phyloP scores from a whole-genome alignment of 495 filamentous ascomycete genomes.

The Neurospora hispaniola region DNA sequence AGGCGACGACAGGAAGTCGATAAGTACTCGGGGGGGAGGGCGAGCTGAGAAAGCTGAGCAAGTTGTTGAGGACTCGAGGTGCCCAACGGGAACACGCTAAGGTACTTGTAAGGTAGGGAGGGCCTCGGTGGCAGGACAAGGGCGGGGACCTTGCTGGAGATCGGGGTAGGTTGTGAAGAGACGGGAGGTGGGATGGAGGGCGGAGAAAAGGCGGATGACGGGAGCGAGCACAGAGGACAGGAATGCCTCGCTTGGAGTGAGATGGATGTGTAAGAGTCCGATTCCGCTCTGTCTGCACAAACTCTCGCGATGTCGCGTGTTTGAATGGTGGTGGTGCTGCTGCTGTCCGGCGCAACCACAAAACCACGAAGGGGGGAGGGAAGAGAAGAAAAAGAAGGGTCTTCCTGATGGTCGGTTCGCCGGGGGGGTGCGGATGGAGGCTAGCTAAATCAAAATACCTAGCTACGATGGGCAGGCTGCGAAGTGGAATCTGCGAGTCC shows the following conservation, averaged over 20 bases:
- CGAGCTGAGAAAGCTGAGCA: background rate
- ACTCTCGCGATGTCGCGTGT: constrained; percentile 4
- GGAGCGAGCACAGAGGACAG: background rate
- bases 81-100: background rate
- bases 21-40: background rate
- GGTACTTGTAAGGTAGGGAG: background rate
- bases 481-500: constrained; percentile 5
- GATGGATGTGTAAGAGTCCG: background rate
- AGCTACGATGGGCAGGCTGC: background rate
- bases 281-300: background rate
- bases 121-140: background rate
- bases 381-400: constrained; percentile 5
- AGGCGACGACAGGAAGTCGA: background rate
- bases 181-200: background rate
- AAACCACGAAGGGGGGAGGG: constrained; percentile 1
- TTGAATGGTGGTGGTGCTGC: background rate
- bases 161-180: background rate
- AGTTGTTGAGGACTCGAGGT: background rate
- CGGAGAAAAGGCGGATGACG: background rate
- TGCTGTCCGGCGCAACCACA: constrained; percentile 9
- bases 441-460: constrained; percentile 18
- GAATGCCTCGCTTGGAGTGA: background rate
- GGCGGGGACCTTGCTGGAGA: background rate
- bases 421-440: background rate
- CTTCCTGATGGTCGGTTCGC: background rate